Evolutionary conservation across 1,139 yeast species (phyloP).

Genomic region (Pneumocystis canis): DNA sequence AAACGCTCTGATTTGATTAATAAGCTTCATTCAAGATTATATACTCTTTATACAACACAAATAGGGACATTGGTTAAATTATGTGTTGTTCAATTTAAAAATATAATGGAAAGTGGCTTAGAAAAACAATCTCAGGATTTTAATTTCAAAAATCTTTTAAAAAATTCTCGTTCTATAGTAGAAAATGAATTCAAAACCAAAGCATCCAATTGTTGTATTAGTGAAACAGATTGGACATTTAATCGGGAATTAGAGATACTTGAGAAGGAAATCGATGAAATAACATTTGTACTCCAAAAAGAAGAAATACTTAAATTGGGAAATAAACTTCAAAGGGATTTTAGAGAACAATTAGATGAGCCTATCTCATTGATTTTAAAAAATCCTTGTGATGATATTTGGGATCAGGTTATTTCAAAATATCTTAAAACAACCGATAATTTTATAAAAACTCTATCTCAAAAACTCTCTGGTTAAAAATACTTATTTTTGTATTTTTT

Average conservation of each 20-base stretch:
- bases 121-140: constrained; percentile 7
- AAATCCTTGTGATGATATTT: constrained; percentile 36
- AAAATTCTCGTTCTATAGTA: neutral
- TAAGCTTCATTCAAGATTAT: constrained; percentile 34
- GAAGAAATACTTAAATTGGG: constrained; percentile 32
- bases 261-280: constrained; percentile 19
- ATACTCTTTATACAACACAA: constrained; percentile 33
- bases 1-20: constrained; percentile 33
- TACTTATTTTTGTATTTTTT: constrained; percentile 21
- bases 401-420: constrained; percentile 44
- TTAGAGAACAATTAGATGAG: constrained; percentile 19
- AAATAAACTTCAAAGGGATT: constrained; percentile 20
- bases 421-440: constrained; percentile 26
- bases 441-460: neutral
- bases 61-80: constrained; percentile 26
- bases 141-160: constrained; percentile 2
- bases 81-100: constrained; percentile 21
- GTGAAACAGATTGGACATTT: constrained; percentile 19
- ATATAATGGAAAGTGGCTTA: constrained; percentile 17
- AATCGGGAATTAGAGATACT: constrained; percentile 24
- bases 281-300: constrained; percentile 30
- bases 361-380: constrained; percentile 16
- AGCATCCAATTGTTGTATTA: constrained; percentile 20
- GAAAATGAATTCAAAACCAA: constrained; percentile 19
- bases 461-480: neutral